phyloP scores from a whole-genome alignment of 2,329 filamentous ascomycete species.

The Coniella vitis region DNA sequence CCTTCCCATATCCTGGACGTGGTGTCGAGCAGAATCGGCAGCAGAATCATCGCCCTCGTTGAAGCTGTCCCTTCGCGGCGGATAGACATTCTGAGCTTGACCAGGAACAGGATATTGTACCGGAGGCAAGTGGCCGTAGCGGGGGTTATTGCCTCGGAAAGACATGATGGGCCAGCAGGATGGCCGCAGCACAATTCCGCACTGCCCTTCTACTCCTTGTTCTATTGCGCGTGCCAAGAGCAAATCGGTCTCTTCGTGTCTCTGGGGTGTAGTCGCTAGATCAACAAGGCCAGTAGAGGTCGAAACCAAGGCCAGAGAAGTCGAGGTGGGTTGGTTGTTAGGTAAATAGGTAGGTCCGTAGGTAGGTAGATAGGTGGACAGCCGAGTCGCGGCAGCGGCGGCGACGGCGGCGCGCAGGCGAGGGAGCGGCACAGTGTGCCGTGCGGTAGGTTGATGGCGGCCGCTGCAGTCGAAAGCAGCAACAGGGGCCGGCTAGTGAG shows the following conservation, averaged over 20 bases:
- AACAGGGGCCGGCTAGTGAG: no score
- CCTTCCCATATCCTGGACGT: constrained; percentile 19
- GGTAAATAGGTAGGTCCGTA: no score
- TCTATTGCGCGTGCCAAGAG: background rate
- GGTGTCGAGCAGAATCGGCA: constrained; percentile 32
- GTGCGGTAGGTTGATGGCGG: no score
- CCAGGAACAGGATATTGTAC: constrained; percentile 53
- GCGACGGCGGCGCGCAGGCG: no score
- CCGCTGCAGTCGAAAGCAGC: no score
- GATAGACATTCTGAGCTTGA: constrained; percentile 33
- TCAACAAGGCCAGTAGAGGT: no score
- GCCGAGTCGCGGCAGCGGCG: background rate
- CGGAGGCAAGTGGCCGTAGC: constrained; percentile 60
- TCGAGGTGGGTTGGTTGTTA: constrained; percentile 4
- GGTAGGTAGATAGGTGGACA: background rate
- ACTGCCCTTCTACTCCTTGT: background rate
- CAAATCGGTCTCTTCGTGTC: no score
- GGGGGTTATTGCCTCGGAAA: constrained; percentile 55
- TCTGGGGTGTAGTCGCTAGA: no score
- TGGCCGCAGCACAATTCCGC: background rate
- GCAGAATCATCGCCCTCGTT: constrained; percentile 66
- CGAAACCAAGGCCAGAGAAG: constrained; percentile 1
- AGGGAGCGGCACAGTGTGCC: no score
- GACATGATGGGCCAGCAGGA: constrained; percentile 42
- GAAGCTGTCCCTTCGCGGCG: constrained; percentile 60